Percentiles rank a stretch among this genome's conserved stretches.
Conservation (phyloP, 768 basidiomycete species). For the Mycena amicta region DNA sequence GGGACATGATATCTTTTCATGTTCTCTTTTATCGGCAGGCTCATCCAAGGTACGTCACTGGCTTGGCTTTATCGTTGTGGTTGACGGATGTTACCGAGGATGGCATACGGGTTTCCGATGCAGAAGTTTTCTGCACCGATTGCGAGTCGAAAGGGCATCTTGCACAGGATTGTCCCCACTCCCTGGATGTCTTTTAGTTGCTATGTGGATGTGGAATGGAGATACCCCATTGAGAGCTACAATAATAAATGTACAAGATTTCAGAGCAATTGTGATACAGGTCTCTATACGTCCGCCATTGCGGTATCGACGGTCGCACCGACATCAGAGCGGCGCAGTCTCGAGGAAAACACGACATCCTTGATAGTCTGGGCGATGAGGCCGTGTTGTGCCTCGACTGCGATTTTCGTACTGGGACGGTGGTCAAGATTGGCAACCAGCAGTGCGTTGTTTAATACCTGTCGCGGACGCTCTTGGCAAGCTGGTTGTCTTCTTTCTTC, state of each 20-base stretch:
- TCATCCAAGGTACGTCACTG: constrained; percentile 28
- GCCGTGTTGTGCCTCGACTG: constrained; percentile 90
- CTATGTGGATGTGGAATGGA: background rate
- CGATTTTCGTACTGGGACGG: constrained; percentile 74
- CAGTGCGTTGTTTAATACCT: constrained; percentile 47
- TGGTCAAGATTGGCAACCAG: background rate
- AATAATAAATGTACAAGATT: background rate
- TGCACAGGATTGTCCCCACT: constrained; percentile 78
- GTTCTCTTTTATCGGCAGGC: constrained; percentile 72
- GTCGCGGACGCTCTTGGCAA: constrained; percentile 90
- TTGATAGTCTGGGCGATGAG: constrained; percentile 93
- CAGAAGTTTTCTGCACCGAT: constrained; percentile 72
- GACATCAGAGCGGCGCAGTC: background rate
- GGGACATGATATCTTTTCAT: constrained; percentile 86
- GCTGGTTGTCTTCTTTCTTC: constrained; percentile 87
- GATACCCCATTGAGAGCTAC: background rate
- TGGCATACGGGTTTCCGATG: constrained; percentile 12
- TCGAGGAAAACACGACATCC: constrained; percentile 79
- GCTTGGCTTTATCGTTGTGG: background rate
- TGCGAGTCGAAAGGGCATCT: constrained; percentile 81
- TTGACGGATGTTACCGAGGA: background rate
- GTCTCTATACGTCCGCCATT: background rate
- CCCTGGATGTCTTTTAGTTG: constrained; percentile 79
- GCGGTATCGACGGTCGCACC: background rate
- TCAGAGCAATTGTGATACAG: background rate